These are phyloP conservation scores for Agaricus subrufescens DNA, from an alignment of 768 basidiomycete genomes.

Conservation along the genomic window DNA sequence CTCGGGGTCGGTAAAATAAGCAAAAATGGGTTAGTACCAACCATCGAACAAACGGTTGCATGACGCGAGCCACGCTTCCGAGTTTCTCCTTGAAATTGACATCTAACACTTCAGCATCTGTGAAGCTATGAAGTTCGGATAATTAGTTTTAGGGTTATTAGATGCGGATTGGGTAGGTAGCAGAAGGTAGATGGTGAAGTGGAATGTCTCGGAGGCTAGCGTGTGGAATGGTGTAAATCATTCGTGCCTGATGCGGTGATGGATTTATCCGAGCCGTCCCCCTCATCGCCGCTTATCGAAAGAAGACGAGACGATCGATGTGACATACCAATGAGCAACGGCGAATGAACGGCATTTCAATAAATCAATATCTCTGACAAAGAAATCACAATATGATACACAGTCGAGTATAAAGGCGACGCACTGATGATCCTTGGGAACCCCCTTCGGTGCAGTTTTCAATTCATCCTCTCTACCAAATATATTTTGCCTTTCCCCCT, in stretches of 20 bases:
- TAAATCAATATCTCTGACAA: slow-evolving; percentile 79
- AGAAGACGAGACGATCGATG: not conserved
- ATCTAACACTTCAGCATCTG: slow-evolving; percentile 66
- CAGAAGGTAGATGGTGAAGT: not conserved
- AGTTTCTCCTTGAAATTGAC: slow-evolving; percentile 65
- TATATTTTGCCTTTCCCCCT: slow-evolving; percentile 66
- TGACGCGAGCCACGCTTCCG: slow-evolving; percentile 44
- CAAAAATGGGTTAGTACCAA: slow-evolving; percentile 23
- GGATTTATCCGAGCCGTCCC: not conserved
- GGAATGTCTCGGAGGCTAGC: not conserved
- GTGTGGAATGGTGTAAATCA: not conserved
- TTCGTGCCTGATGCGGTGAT: not conserved
- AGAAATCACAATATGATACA: not conserved
- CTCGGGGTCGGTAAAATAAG: not conserved
- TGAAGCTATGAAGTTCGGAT: slow-evolving; percentile 46
- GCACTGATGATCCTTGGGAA: slow-evolving; percentile 77
- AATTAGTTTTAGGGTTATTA: not conserved
- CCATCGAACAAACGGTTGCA: slow-evolving; percentile 80
- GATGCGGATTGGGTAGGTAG: not conserved
- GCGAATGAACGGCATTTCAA: slow-evolving; percentile 79
- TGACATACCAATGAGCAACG: slow-evolving; percentile 53
- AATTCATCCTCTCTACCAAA: slow-evolving; percentile 87
- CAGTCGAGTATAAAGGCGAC: slow-evolving; percentile 11
- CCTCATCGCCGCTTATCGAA: not conserved
- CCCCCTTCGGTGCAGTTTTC: slow-evolving; percentile 88